These are phyloP conservation scores for Cyclotella cryptica DNA, from an alignment of 108 stramenopile species.

Conservation along the genomic window DNA sequence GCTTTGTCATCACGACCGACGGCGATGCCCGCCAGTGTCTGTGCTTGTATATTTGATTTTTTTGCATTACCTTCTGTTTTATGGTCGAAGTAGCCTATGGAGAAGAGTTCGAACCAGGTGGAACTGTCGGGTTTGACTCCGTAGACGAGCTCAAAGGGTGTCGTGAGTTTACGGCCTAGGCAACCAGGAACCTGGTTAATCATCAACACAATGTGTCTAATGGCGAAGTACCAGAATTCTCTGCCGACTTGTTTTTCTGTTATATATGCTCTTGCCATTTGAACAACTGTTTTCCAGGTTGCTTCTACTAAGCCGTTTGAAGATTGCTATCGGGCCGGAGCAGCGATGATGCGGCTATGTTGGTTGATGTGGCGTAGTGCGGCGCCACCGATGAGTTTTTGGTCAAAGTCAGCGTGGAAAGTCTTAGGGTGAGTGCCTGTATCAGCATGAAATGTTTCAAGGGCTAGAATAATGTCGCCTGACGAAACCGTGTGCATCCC, in stretches of 20 bases:
- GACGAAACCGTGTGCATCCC: conserved; percentile 11
- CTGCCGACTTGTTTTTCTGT: conserved; percentile 33
- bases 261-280: conserved; percentile 25
- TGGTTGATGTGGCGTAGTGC: not conserved
- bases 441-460: not conserved
- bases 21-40: conserved; percentile 30
- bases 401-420: conserved; percentile 28
- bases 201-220: conserved; percentile 16
- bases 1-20: conserved; percentile 15
- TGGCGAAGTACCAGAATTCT: conserved; percentile 33
- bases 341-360: conserved; percentile 14
- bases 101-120: conserved; percentile 33
- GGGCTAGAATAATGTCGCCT: conserved; percentile 4
- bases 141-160: conserved; percentile 32
- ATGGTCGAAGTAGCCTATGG: conserved; percentile 23
- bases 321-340: conserved; percentile 26
- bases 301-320: conserved; percentile 34
- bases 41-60: not conserved
- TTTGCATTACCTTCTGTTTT: not conserved
- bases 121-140: conserved; percentile 14
- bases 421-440: not conserved
- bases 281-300: conserved; percentile 21
- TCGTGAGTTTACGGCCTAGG: conserved; percentile 9
- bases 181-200: conserved; percentile 32
- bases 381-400: conserved; percentile 27